Evolutionary conservation across 257 asterid genomes (phyloP), one percentile per base, ranked within the genome.

Genomic region (Solanum chiquidenum): DNA sequence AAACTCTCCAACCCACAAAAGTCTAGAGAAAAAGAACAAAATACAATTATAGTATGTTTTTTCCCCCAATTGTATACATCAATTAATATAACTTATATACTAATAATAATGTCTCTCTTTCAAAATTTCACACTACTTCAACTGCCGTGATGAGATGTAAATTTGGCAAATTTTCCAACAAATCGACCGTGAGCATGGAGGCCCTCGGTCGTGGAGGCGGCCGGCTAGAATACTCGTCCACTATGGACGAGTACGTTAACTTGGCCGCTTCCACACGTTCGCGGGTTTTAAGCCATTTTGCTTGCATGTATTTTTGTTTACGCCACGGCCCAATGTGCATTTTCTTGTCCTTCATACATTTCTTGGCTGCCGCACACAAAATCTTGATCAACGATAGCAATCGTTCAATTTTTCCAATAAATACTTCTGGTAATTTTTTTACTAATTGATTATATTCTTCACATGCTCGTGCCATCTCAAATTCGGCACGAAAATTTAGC

Each of bases 251-350:
- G 60, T 88, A 88, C 0, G 93, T 89, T n/a, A 86, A 64, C 2
- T 94, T 37, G 21, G 91, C 20, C 9, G 92, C 85, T 7, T 94
- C 86, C 31, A 79, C 60, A 21, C 97, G 88, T 86, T 93, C 90
- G 20, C 93, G 90, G 25, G 92, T 91, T 82, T 87, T 90, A 2
- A 95, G 91, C 99, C 99, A 97, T 90, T 97, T 97, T 9, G 98
- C 98, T 83, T 97, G 96, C 99, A 97, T 95, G 92, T 97, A 97
- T 4, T 94, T 91, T 3, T 94, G 97, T 89, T 94, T 95, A 60
- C 99, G 93, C 99, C 99, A 96, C 3, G 98, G 99, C 8, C 94
- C 99, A 94, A 96, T 87, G 88, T 96, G 98, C 94, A 96, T 94
- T 84, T 95, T 96, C 83, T 92, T 95, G 89, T 94, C 98, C 92